A percentile compares a stretch with the other conserved stretches of the same genome.
These are phyloP conservation scores for Collariella sp. DNA, from an alignment of 495 filamentous ascomycete genomes.

Conservation along the genomic window DNA sequence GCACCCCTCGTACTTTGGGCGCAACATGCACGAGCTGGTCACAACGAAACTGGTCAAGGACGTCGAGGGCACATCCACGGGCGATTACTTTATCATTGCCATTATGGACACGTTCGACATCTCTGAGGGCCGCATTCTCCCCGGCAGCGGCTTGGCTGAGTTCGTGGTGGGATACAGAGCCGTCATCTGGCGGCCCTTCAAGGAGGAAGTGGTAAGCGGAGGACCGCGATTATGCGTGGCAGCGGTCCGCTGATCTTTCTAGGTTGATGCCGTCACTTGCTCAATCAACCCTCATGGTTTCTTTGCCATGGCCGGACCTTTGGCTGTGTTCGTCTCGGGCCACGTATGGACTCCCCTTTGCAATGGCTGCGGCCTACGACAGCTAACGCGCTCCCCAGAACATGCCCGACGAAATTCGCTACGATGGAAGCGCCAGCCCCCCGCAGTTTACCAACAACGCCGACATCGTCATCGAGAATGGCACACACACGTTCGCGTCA, in stretches of 20 bases:
- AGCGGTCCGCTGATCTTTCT: conserved; percentile 1
- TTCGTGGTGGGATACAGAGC: conserved; percentile 92
- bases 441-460: conserved; percentile 78
- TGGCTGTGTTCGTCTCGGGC: conserved; percentile 80
- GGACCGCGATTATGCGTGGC: background rate
- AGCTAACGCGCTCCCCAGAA: conserved; percentile 46
- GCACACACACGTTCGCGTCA: conserved; percentile 84
- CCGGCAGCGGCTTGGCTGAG: conserved; percentile 79
- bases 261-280: conserved; percentile 88
- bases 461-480: conserved; percentile 88
- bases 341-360: conserved; percentile 50
- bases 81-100: conserved; percentile 90
- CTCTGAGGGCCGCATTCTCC: conserved; percentile 83
- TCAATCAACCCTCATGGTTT: conserved; percentile 88
- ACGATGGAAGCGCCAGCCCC: conserved; percentile 81
- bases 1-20: conserved; percentile 93
- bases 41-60: conserved; percentile 78
- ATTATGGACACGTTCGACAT: conserved; percentile 92
- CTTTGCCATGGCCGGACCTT: conserved; percentile 81
- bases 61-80: conserved; percentile 87
- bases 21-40: conserved; percentile 81
- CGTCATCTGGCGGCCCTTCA: conserved; percentile 95
- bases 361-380: background rate
- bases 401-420: conserved; percentile 87
- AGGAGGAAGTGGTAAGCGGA: conserved; percentile 78